Evolutionary conservation across 257 asterid genomes (phyloP), one percentile per base, ranked within the genome.

Genomic region (Fraxinus excelsior): DNA sequence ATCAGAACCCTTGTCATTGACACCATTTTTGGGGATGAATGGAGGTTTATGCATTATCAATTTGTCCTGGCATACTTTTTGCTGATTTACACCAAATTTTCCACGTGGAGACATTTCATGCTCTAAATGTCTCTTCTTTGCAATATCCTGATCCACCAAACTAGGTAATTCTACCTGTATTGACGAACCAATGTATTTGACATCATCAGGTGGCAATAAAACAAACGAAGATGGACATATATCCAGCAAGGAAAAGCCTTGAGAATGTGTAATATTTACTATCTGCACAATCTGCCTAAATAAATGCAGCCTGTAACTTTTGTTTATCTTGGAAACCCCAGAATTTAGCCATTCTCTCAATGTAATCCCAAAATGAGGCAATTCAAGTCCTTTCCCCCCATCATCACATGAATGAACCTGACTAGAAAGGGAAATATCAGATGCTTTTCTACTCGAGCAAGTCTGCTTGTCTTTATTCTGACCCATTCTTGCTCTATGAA

Each of bases 271-370:
- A 49, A 13, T 29, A 74, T 86, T 84, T 14, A 86, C 87, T 7
- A 35, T 64, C 66, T 75, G 29, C 84, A 79, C 87, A 70, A 88
- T 78, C 75, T 81, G 74, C 72, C 71, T 80, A 74, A 88, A 88
- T 74, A 88, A 53, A 29, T 26, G 38, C 42, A 88, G 32, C 46
- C 78, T 77, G 4, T 80, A 75, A 16, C 60, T 56, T 85, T 79
- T 84, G 46, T 74, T 84, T 26, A 70, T 81, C 35, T 68, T 25
- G 5, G 58, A 26, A 34, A 72, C 76, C 18, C 12, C 70, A 2
- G 80, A 73, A 23, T 68, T 80, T 56, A 86, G 23, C 92, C 89
- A 86, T 71, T 88, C 87, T 81, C 92, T 81, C 74, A 86, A 66
- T 64, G 66, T 86, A 38, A 75, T 67, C 28, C 78, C 90, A 77